Evolutionary conservation across 1,284 basidiomycete species (phyloP).

Genomic region (Pseudozyma sp.): DNA sequence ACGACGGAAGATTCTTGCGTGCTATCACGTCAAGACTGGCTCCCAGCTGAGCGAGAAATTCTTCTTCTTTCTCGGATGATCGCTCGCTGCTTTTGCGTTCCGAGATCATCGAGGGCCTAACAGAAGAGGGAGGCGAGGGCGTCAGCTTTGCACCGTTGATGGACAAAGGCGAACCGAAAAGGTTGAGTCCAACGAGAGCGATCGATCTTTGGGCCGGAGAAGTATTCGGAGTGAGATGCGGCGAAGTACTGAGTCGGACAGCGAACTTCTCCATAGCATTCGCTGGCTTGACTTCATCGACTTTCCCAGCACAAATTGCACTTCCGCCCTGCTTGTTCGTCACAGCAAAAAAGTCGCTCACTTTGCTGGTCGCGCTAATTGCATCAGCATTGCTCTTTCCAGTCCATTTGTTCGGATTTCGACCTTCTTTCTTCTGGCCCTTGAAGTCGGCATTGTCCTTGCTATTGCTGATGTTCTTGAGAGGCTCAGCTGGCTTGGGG

Average conservation of each 20-base stretch:
- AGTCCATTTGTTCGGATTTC: background rate
- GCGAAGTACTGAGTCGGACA: background rate
- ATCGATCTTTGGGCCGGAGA: background rate
- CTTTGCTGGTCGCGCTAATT: background rate
- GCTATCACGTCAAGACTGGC: too few species aligned
- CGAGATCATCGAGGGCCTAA: too few species aligned
- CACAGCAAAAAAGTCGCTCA: background rate
- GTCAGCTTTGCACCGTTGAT: background rate
- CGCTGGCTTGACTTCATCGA: background rate
- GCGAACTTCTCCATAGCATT: background rate
- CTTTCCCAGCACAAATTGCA: background rate
- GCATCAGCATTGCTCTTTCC: too few species aligned
- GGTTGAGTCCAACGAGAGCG: conserved; percentile 19
- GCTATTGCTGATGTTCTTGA: background rate
- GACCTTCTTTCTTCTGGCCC: background rate
- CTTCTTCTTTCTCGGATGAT: too few species aligned
- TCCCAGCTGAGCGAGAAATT: too few species aligned
- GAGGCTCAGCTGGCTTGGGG: too few species aligned
- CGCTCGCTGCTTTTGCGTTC: too few species aligned
- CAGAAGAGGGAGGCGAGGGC: too few species aligned
- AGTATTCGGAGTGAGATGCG: background rate
- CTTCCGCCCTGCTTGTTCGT: too few species aligned
- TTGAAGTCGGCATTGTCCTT: background rate
- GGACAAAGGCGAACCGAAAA: background rate
- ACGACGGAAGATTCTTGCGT: too few species aligned